Conservation (phyloP, 2,329 filamentous ascomycete genomes). For the Exutisphaerella laricina region DNA sequence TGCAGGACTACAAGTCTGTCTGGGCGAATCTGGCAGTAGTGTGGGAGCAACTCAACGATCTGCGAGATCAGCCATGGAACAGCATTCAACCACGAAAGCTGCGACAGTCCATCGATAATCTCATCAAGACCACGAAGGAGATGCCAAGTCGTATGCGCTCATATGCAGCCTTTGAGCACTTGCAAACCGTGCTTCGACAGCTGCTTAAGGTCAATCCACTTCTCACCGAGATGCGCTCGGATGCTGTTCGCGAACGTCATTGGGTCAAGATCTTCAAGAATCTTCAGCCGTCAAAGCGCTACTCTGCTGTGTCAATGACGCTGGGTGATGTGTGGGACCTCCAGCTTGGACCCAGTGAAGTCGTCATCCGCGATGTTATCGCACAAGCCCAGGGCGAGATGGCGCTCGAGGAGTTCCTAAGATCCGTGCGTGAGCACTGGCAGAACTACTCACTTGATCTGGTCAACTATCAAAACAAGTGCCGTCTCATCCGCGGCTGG, state of each 20-base stretch:
- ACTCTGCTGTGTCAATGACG: slow-evolving; percentile 89
- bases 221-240: slow-evolving; percentile 86
- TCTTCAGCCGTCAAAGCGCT: slow-evolving; percentile 84
- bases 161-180: slow-evolving; percentile 99
- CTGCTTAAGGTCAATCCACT: slow-evolving; percentile 87
- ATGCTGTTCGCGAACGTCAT: slow-evolving; percentile 91
- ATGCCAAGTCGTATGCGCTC: slow-evolving; percentile 99
- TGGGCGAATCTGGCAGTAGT: slow-evolving; percentile 95
- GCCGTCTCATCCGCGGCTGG: slow-evolving; percentile 93
- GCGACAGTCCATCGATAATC: slow-evolving; percentile 76
- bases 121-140: slow-evolving; percentile 97
- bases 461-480: slow-evolving; percentile 97
- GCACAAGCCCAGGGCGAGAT: slow-evolving; percentile 95
- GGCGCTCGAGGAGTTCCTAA: slow-evolving; percentile 95
- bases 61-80: slow-evolving; percentile 88
- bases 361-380: slow-evolving; percentile 86
- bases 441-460: slow-evolving; percentile 90
- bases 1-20: slow-evolving; percentile 97
- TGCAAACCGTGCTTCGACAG: slow-evolving; percentile 83
- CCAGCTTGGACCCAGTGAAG: slow-evolving; percentile 79
- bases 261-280: slow-evolving; percentile 98
- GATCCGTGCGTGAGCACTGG: slow-evolving; percentile 95
- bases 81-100: slow-evolving; percentile 94
- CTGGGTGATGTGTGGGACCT: slow-evolving; percentile 99
- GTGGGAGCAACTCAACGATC: slow-evolving; percentile 92